Conservation (phyloP, 2,329 filamentous ascomycete species). For the Exophiala xenobiotica region DNA sequence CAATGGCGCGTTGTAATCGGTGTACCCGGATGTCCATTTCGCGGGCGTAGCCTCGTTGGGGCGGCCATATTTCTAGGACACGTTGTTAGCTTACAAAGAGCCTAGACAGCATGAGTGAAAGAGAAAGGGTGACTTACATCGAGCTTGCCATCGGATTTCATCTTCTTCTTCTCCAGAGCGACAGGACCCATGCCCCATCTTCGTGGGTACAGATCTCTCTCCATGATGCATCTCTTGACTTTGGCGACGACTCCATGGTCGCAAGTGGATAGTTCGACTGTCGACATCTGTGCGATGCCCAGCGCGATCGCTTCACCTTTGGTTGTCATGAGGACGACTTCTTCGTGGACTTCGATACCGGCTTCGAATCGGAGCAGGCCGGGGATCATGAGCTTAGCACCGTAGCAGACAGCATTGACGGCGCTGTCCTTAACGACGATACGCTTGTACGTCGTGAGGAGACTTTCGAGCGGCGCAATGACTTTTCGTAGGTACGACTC, state of each 20-base stretch:
- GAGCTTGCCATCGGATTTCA: conserved; percentile 96
- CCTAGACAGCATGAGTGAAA: background rate
- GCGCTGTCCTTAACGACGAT: conserved; percentile 96
- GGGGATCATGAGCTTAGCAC: conserved; percentile 98
- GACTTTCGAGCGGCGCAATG: conserved; percentile 87
- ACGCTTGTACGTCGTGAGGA: conserved; percentile 91
- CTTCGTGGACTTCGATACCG: conserved; percentile 90
- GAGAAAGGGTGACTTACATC: conserved; percentile 57
- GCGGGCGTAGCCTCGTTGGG: conserved; percentile 89
- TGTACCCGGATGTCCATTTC: conserved; percentile 90
- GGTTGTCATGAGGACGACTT: conserved; percentile 96
- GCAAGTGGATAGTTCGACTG: conserved; percentile 92
- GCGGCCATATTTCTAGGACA: conserved; percentile 76
- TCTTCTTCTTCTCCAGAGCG: conserved; percentile 97
- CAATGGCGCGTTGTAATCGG: conserved; percentile 72
- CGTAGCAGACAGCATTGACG: conserved; percentile 97
- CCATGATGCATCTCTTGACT: conserved; percentile 99
- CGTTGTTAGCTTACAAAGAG: conserved; percentile 1
- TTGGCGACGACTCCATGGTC: conserved; percentile 98
- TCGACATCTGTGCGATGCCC: conserved; percentile 96
- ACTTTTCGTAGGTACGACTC: conserved; percentile 89
- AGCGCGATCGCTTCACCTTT: conserved; percentile 98
- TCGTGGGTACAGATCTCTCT: conserved; percentile 94
- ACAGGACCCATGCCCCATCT: conserved; percentile 95
- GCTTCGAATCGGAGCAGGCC: conserved; percentile 90